Percentiles rank a stretch among this genome's conserved stretches.
Evolutionary conservation across 1,284 basidiomycete species (phyloP).

Genomic region (Phaffia rhodozyma): DNA sequence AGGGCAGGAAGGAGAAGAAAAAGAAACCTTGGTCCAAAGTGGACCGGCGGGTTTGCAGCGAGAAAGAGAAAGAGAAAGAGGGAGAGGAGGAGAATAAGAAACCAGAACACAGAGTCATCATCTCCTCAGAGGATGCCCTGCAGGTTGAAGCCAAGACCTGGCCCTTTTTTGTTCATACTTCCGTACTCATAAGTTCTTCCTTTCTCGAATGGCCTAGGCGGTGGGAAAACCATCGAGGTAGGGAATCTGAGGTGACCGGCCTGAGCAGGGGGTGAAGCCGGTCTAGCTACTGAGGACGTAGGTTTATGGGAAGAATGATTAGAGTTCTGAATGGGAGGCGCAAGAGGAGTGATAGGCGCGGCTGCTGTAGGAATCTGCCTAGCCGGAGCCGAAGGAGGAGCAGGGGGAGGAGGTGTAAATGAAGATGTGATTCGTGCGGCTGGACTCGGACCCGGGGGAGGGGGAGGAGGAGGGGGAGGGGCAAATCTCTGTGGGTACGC

Average conservation of each 20-base stretch:
- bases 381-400: background rate
- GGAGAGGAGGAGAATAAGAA: too few relatives aligned
- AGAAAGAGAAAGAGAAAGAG: too few relatives aligned
- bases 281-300: background rate
- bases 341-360: too few relatives aligned
- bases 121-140: background rate
- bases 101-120: too few relatives aligned
- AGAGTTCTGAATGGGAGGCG: too few relatives aligned
- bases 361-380: too few relatives aligned
- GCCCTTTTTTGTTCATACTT: slow-evolving; percentile 15
- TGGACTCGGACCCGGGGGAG: slow-evolving; percentile 5
- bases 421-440: background rate
- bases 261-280: slow-evolving; percentile 11
- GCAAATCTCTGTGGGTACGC: background rate
- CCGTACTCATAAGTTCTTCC: slow-evolving; percentile 17
- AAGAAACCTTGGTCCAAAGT: too few relatives aligned
- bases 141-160: slow-evolving; percentile 12
- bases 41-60: too few relatives aligned
- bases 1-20: too few relatives aligned
- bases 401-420: background rate
- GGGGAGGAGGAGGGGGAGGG: slow-evolving; percentile 12
- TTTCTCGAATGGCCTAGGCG: slow-evolving; percentile 13
- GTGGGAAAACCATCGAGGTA: slow-evolving; percentile 14
- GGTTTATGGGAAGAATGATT: too few relatives aligned
- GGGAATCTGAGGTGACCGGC: slow-evolving; percentile 14